Base-by-base conservation (phyloP, 805 yeast species). In the Yamadazyma ubonensis region DNA sequence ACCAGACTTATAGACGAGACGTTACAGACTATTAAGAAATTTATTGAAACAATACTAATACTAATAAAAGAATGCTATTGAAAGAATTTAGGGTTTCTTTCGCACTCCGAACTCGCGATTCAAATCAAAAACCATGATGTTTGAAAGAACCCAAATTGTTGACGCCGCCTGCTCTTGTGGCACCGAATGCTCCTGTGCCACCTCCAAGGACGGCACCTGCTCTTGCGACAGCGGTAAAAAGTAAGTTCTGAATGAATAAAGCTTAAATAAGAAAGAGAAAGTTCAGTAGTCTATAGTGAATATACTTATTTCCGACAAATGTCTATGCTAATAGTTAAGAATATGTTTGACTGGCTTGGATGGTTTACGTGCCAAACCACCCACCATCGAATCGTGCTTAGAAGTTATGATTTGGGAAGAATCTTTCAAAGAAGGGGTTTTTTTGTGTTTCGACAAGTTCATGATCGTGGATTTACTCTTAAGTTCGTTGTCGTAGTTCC, bases 401-500 rank as follows among this genome's bases (percentile, higher is more conserved):
- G 30, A 15, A 32, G 35, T 6, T 32, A 14, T 10, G 3, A 21
- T 17, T 10, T 14, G 9, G 5, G 27, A 15, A 12, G 17, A 6
- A n/a, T 32, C 35, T 6, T 17, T 5, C 6, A 12, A 12, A 10
- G 29, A 26, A 25, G 31, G 7, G 7, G 29, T 17, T 28, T 38
- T 65, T 38, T 65, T 63, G 51, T 67, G 71, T 46, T 63, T 63
- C n/a, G 63, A 54, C 29, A 67, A 53, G 28, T 52, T 54, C 71
- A 64, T 65, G 36, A 67, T 59, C 9, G 58, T 52, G 22, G 55
- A 48, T 38, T 63, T 64, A 45, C 54, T 48, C 45, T 53, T 63
- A 33, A 49, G 49, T 33, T 64, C 67, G 35, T 57, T 54, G 42
- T 66, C 65, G 36, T 50, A 57, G 35, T 71, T 75, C 82, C 82